Base-by-base conservation (phyloP, 345 rosid genomes). In the Citrus mangshanensis region DNA sequence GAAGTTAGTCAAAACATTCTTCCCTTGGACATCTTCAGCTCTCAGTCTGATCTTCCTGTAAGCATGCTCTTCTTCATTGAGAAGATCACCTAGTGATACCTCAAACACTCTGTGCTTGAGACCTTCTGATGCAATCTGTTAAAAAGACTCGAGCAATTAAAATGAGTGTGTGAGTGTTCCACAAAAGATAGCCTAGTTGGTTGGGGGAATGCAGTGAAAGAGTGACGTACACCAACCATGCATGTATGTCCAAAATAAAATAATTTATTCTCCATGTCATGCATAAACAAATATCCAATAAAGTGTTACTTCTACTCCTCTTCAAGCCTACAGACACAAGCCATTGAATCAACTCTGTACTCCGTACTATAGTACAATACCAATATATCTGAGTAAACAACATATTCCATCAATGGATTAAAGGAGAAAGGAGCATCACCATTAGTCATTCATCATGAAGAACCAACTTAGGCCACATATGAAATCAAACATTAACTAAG, bases 101-200 rank as follows among this genome's bases (percentile, higher is more conserved):
- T 46, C 51, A 46, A 46, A 46, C 51, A 46, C 51, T 81, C 98
- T 83, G 76, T 96, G 99, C 65, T 94, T 96, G 72, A 96, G 87
- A 1, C 99, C 98, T 81, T 96, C 99, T 4, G 99, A 96, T 32
- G 99, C 99, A 89, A 96, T 96, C 98, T 96, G 79, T 60, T 22
- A 80, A 34, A n/a, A 32, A 64, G 21, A 32, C 24, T 19, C 69
- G 1, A 65, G 42, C 9, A 18, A 51, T 14, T 63, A 65, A 46
- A 40, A 34, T 21, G 56, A 25, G n/a, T 1, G 14, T 13, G 13
- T 37, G 9, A 21, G 42, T 34, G 1, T 24, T 42, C 16, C 16
- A 46, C 58, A 4, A 54, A 54, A 19, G 22, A 54, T 54, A 18
- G 0, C 58, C 58, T 18, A 54, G 58, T 54, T 54, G 22, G 22